phyloP scores from a whole-genome alignment of 176 grass and related monocot species.

The Tillandsia fasciculata region DNA sequence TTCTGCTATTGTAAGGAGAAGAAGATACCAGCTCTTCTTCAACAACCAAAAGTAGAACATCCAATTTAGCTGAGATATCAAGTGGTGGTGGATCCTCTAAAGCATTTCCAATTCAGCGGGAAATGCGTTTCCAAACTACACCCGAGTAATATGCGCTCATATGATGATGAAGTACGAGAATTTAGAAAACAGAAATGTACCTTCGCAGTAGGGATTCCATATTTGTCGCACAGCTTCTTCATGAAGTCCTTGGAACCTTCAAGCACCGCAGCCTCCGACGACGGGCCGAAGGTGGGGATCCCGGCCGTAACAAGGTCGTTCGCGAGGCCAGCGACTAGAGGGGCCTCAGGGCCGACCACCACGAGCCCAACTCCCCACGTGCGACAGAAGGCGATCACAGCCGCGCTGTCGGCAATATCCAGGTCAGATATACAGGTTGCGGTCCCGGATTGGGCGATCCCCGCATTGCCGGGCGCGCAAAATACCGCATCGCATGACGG shows the following conservation, averaged over 20 bases:
- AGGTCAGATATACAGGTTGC: slow-evolving; percentile 53
- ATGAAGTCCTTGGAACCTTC: slow-evolving; percentile 91
- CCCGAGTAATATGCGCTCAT: background rate
- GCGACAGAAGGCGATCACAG: slow-evolving; percentile 49
- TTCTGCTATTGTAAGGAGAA: no score
- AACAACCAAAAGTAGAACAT: no score
- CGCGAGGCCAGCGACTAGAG: slow-evolving; percentile 56
- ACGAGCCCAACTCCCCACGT: slow-evolving; percentile 60
- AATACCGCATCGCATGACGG: slow-evolving; percentile 61
- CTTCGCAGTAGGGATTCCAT: slow-evolving; percentile 74
- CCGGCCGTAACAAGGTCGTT: slow-evolving; percentile 53
- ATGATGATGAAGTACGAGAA: background rate
- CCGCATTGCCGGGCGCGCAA: slow-evolving; percentile 69
- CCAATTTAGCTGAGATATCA: no score
- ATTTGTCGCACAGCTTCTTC: slow-evolving; percentile 85
- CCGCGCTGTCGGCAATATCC: slow-evolving; percentile 36
- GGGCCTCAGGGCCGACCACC: slow-evolving; percentile 74
- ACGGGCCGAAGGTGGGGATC: slow-evolving; percentile 65
- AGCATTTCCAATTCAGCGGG: background rate
- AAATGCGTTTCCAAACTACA: background rate
- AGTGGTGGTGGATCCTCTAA: no score
- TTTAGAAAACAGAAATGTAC: slow-evolving; percentile 11
- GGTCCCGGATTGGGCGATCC: slow-evolving; percentile 53
- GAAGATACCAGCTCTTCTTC: no score
- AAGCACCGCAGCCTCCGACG: slow-evolving; percentile 62